phyloP scores from a whole-genome alignment of 495 filamentous ascomycete genomes.

The Lichenothelia convexa region DNA sequence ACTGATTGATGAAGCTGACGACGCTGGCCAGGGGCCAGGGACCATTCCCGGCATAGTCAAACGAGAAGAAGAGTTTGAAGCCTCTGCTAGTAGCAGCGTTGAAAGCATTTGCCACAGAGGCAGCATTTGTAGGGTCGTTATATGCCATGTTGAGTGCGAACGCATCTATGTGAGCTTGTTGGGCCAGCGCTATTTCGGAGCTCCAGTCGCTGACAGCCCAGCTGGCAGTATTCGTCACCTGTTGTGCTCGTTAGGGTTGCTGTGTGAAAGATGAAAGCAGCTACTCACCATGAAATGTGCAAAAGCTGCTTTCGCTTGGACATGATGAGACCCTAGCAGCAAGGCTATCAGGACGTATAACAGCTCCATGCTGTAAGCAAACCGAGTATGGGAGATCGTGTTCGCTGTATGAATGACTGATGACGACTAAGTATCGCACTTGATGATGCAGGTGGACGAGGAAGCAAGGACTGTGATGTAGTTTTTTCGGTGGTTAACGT shows the following conservation, averaged over 20 bases:
- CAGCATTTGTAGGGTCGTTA: conserved; percentile 28
- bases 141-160: conserved; percentile 53
- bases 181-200: conserved; percentile 40
- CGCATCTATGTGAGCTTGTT: conserved; percentile 47
- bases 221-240: not conserved
- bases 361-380: no score
- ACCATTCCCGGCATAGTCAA: conserved; percentile 39
- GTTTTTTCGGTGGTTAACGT: no score
- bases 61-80: conserved; percentile 52
- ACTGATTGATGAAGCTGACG: conserved; percentile 35
- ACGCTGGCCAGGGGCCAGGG: conserved; percentile 39
- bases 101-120: conserved; percentile 34
- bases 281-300: conserved; percentile 4
- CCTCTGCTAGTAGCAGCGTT: conserved; percentile 28
- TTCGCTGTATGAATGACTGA: no score
- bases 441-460: no score
- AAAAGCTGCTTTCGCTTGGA: conserved; percentile 4
- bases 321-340: no score
- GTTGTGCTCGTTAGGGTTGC: not conserved
- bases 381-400: no score
- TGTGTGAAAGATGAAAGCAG: not conserved
- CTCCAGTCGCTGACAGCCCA: conserved; percentile 23
- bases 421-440: no score
- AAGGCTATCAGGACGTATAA: no score
- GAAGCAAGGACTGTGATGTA: no score